Percentiles rank a stretch among this genome's conserved stretches.
Conservation (phyloP, 176 grass and related monocot genomes). For the Aegilops sharonensis region DNA sequence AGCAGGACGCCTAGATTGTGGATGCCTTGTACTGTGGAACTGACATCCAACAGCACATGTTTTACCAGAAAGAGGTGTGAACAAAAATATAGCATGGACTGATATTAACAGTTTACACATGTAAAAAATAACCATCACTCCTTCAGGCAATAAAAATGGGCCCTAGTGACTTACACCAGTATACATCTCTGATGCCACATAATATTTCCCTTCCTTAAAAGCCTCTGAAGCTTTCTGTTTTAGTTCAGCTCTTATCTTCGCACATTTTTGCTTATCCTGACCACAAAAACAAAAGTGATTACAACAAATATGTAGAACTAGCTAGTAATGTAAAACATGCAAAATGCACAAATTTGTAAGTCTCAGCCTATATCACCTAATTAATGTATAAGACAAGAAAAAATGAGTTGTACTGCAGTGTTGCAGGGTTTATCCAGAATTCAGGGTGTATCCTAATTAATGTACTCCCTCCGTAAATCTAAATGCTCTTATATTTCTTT, state of each 20-base stretch:
- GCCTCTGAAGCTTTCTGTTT: background rate
- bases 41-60: too few relatives aligned
- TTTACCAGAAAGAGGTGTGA: background rate
- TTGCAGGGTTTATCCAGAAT: background rate
- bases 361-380: background rate
- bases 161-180: background rate
- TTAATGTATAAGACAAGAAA: too few relatives aligned
- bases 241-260: background rate
- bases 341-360: background rate
- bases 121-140: too few relatives aligned
- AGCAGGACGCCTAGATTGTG: background rate
- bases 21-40: too few relatives aligned
- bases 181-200: background rate
- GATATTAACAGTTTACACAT: background rate
- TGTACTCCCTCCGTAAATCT: background rate
- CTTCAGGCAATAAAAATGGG: background rate
- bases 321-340: too few relatives aligned
- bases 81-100: background rate
- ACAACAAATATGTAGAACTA: background rate
- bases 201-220: background rate
- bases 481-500: too few relatives aligned
- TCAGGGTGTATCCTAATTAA: background rate
- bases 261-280: background rate
- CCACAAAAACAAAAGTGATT: background rate
- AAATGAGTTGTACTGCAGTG: background rate